phyloP scores from a whole-genome alignment of 768 basidiomycete genomes.

The Boletus reticulatus region DNA sequence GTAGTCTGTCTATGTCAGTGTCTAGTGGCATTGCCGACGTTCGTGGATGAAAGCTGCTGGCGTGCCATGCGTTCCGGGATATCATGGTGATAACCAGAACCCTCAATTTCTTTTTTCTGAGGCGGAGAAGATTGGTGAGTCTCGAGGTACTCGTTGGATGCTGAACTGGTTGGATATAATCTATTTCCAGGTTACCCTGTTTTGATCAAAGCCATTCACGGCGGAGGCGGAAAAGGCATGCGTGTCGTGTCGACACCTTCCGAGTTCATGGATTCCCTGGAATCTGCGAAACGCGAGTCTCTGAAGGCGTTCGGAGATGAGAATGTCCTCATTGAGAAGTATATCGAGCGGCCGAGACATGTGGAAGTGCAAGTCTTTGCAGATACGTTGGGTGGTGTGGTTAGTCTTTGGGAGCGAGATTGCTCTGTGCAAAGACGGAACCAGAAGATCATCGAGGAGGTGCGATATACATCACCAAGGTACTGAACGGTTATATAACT shows the following conservation, averaged over 20 bases:
- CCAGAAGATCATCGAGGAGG: conserved; percentile 95
- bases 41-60: conserved; percentile 59
- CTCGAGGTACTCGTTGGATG: background rate
- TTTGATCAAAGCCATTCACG: conserved; percentile 94
- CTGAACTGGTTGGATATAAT: background rate
- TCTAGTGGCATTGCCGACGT: conserved; percentile 1
- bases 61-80: conserved; percentile 93
- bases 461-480: conserved; percentile 19
- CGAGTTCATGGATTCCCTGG: conserved; percentile 77
- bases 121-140: conserved; percentile 66
- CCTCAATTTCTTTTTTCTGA: conserved; percentile 64
- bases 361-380: conserved; percentile 96
- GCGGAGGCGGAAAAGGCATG: conserved; percentile 97
- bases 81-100: conserved; percentile 84
- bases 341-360: conserved; percentile 82
- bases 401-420: conserved; percentile 96
- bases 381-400: conserved; percentile 71
- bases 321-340: conserved; percentile 86
- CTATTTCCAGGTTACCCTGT: conserved; percentile 73
- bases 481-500: background rate
- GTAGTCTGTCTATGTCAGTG: background rate
- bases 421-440: conserved; percentile 90
- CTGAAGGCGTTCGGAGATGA: conserved; percentile 86
- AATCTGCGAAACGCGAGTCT: conserved; percentile 88
- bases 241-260: conserved; percentile 66